Evolutionary conservation across 1,284 basidiomycete genomes (phyloP).

Genomic region (Trichosporon sp.): DNA sequence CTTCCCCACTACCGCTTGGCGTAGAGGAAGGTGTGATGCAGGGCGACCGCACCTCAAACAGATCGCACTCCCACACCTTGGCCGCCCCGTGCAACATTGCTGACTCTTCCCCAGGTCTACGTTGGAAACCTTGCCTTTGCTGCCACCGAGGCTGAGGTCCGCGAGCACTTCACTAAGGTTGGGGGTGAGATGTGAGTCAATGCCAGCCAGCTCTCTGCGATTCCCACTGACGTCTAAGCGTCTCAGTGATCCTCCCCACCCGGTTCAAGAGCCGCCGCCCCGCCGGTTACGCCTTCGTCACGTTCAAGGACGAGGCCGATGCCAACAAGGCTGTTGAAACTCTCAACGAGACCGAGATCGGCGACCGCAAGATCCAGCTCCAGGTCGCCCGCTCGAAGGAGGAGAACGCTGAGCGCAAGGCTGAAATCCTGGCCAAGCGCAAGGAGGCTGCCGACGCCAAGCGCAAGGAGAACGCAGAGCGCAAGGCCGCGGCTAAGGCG

Average conservation of each 20-base stretch:
- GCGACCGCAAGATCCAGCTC: constrained; percentile 78
- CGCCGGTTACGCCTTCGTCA: constrained; percentile 85
- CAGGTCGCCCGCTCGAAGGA: constrained; percentile 88
- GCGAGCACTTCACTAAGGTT: constrained; percentile 34
- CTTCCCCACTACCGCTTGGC: neutral
- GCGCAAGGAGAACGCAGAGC: constrained; percentile 24
- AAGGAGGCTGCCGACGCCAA: constrained; percentile 28
- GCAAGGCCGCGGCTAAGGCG: constrained; percentile 44
- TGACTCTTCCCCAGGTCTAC: constrained; percentile 41
- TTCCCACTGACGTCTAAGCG: constrained; percentile 22
- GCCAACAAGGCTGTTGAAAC: constrained; percentile 78
- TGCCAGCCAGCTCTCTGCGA: neutral
- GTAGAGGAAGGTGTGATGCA: neutral
- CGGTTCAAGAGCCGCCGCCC: constrained; percentile 40
- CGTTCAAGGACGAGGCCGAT: constrained; percentile 70
- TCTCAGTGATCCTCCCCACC: constrained; percentile 36
- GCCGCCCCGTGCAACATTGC: neutral
- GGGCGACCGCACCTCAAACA: neutral
- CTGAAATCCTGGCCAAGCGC: constrained; percentile 29
- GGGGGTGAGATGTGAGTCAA: constrained; percentile 43
- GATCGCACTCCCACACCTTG: neutral
- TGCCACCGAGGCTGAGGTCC: constrained; percentile 44
- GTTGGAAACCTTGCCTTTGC: constrained; percentile 47
- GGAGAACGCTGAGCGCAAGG: constrained; percentile 61
- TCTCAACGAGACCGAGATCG: constrained; percentile 73